A percentile compares a stretch with the other conserved stretches of the same genome.
Conservation (phyloP, 2,329 filamentous ascomycete genomes). For the Stemphylium beticola region DNA sequence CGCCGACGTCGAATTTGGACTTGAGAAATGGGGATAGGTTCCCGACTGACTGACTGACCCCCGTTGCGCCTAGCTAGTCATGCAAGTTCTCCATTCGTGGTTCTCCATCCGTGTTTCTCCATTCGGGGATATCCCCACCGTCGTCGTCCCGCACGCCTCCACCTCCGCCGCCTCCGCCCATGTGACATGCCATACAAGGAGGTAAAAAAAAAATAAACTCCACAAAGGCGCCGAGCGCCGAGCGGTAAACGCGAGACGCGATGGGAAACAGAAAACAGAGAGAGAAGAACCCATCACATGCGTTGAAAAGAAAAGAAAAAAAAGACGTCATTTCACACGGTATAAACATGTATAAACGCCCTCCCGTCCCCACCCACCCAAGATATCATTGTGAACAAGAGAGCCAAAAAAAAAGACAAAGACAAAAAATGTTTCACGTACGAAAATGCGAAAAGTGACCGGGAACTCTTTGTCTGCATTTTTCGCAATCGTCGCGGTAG, state of each 20-base stretch:
- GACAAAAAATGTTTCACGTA: constrained; percentile 11
- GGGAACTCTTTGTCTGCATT: constrained; percentile 55
- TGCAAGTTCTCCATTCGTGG: too few species aligned
- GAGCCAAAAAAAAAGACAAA: neutral
- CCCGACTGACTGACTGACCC: too few species aligned
- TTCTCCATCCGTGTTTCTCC: too few species aligned
- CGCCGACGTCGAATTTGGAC: too few species aligned
- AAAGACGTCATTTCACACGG: neutral
- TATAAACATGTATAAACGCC: neutral
- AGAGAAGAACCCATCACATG: too few species aligned
- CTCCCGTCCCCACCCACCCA: neutral
- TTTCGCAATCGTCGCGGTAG: constrained; percentile 58
- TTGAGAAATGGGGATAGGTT: too few species aligned
- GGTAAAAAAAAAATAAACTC: neutral
- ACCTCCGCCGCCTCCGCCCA: too few species aligned
- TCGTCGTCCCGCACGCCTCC: too few species aligned
- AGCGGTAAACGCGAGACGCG: neutral
- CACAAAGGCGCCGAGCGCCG: neutral
- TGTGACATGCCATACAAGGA: too few species aligned
- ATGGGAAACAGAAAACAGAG: neutral
- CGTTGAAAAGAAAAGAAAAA: neutral
- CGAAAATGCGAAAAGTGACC: constrained; percentile 59
- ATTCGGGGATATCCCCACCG: too few species aligned
- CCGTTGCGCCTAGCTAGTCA: too few species aligned
- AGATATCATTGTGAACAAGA: neutral